These are phyloP conservation scores for Blumeriella jaapii DNA, from an alignment of 2,329 filamentous ascomycete species.

Conservation along the genomic window DNA sequence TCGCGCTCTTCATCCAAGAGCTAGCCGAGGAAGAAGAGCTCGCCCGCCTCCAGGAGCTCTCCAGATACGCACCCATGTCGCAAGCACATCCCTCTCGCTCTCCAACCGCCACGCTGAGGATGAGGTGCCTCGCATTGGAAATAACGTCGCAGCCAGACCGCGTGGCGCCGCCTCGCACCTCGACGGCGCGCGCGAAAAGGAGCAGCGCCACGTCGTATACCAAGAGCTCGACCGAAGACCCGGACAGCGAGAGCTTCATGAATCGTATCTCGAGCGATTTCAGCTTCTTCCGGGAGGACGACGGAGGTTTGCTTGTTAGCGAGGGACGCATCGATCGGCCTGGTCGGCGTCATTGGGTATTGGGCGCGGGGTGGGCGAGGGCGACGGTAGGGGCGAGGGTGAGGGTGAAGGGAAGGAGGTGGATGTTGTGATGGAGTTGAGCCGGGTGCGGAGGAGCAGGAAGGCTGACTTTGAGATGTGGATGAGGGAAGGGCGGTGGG, in stretches of 20 bases:
- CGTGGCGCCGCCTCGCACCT: slow-evolving; percentile 1
- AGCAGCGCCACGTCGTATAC: slow-evolving; percentile 8
- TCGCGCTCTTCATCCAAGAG: slow-evolving; percentile 15
- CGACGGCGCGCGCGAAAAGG: slow-evolving; percentile 1
- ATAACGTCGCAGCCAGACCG: slow-evolving; percentile 10
- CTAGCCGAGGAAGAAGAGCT: slow-evolving; percentile 16
- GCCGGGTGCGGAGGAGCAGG: slow-evolving; percentile 9
- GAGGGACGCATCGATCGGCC: slow-evolving; percentile 11
- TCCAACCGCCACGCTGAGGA: slow-evolving; percentile 1
- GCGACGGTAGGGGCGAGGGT: no score
- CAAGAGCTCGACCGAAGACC: slow-evolving; percentile 17
- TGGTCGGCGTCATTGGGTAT: slow-evolving; percentile 2
- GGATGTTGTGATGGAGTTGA: slow-evolving; percentile 13
- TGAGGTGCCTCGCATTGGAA: slow-evolving; percentile 13
- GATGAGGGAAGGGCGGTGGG: not conserved
- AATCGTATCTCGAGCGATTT: slow-evolving; percentile 11
- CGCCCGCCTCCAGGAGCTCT: slow-evolving; percentile 8
- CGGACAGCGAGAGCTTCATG: slow-evolving; percentile 15
- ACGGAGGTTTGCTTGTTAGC: slow-evolving; percentile 12
- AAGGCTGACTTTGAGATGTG: slow-evolving; percentile 9
- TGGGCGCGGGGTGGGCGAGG: slow-evolving; percentile 7
- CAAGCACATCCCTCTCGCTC: not conserved
- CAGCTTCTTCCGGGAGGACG: slow-evolving; percentile 17
- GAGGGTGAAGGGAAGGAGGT: slow-evolving; percentile 3
- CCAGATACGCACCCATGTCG: not conserved